phyloP scores from a whole-genome alignment of 768 basidiomycete species.

The Lentinula edodes region DNA sequence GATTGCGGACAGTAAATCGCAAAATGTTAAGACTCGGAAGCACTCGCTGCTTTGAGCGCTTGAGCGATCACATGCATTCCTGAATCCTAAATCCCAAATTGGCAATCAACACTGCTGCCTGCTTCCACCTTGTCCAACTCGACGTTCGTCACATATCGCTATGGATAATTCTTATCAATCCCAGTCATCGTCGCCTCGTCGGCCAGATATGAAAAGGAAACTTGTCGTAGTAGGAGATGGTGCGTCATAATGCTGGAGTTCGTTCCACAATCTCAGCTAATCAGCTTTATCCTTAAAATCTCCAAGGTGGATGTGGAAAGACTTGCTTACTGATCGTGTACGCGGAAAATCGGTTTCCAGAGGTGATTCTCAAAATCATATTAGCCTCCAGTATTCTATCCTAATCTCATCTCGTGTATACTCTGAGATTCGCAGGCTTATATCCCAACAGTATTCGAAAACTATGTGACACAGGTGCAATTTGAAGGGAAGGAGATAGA shows the following conservation, averaged over 20 bases:
- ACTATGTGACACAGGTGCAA: conserved; percentile 83
- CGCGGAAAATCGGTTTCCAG: conserved; percentile 93
- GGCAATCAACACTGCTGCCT: not conserved
- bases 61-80: not conserved
- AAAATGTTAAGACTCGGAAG: too few relatives aligned
- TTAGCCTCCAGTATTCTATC: not conserved
- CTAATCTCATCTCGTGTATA: not conserved
- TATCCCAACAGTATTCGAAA: conserved; percentile 92
- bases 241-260: conserved; percentile 25
- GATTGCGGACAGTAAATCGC: too few relatives aligned
- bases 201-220: conserved; percentile 82
- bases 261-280: not conserved
- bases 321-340: conserved; percentile 96
- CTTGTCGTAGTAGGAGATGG: conserved; percentile 88
- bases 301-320: conserved; percentile 78
- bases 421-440: conserved; percentile 56
- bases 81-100: not conserved
- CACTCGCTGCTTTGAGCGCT: not conserved
- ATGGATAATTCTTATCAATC: conserved; percentile 5
- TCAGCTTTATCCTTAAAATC: not conserved
- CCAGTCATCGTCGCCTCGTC: conserved; percentile 17
- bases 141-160: not conserved
- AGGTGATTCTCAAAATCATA: conserved; percentile 45
- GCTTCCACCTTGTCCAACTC: not conserved
- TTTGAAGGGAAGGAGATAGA: conserved; percentile 89